Evolutionary conservation across 2,329 filamentous ascomycete genomes (phyloP), one percentile per base, ranked within the genome.

Genomic region (Alternaria viburni): DNA sequence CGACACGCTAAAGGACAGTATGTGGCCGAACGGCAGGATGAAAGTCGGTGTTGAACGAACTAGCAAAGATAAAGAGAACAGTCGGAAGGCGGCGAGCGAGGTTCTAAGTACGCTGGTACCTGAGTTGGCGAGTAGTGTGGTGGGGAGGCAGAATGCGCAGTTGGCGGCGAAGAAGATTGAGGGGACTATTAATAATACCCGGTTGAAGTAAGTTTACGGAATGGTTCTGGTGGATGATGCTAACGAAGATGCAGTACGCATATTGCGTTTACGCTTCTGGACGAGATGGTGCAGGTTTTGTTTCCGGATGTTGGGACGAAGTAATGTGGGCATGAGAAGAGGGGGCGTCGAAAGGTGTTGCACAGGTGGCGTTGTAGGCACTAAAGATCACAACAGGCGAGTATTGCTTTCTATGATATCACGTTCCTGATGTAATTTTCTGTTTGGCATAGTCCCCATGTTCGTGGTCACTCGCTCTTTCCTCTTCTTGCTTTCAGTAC

Each of bases 51-150:
- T 83, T 50, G 82, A 89, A 7, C 85, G 96, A 56, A 93, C 90
- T 0, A 74, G 83, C 4, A 86, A 86, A 1, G 92, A 98, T 73
- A 96, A 93, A 81, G 87, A 89, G 54, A 91, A 89, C 79, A 96
- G 91, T 65, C 86, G 92, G 64, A 92, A 90, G 9, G 96, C 98
- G 80, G 96, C 96, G 7, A 93, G 91, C 63, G 82, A 97, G 23
- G 92, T 98, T 85, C 85, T 99, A 52, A 93, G 91, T 10, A 97
- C 93, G 10, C 86, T 99, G 54, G 86, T 99, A 19, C 96, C 96
- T 3, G 96, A 99, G 78, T 78, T 99, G 60, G 95, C 93, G 9
- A 93, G 91, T 8, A 97, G 92, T 80, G 96, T 99, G 7, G 96
- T 99, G 15, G 96, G 96, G 5, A 88, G 93, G 73, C 88, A 90